Evolutionary conservation across 805 yeast species (phyloP).

Genomic region (Hanseniaspora clermontiae): DNA sequence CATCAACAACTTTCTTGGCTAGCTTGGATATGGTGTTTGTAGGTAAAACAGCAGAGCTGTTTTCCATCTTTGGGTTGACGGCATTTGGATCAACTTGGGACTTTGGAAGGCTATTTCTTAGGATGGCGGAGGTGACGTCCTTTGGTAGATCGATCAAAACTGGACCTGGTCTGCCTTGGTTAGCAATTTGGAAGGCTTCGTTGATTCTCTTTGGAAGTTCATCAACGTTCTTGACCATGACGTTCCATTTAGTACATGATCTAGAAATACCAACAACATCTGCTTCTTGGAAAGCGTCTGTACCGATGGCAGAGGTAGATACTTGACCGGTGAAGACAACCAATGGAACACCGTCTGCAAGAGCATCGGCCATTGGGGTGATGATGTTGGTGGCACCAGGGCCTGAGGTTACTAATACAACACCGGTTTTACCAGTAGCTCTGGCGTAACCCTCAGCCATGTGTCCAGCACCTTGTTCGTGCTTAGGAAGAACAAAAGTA

Average conservation of each 20-base stretch:
- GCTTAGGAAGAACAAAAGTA: constrained; percentile 84
- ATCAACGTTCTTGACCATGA: constrained; percentile 89
- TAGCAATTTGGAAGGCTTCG: constrained; percentile 96
- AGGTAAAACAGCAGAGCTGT: constrained; percentile 57
- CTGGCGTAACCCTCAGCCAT: constrained; percentile 99
- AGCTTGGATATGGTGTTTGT: constrained; percentile 52
- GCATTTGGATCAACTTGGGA: constrained; percentile 59
- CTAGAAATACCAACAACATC: constrained; percentile 94
- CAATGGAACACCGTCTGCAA: constrained; percentile 93
- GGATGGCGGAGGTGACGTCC: constrained; percentile 88
- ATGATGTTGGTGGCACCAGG: constrained; percentile 98
- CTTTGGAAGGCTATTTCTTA: constrained; percentile 75
- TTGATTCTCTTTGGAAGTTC: constrained; percentile 91
- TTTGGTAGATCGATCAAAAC: constrained; percentile 95
- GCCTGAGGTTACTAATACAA: constrained; percentile 95
- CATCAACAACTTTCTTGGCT: constrained; percentile 57
- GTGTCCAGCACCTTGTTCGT: constrained; percentile 99
- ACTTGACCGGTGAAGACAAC: constrained; percentile 97
- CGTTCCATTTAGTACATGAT: constrained; percentile 98
- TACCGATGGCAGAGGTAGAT: constrained; percentile 88
- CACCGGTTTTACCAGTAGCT: constrained; percentile 92
- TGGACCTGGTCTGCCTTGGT: constrained; percentile 95
- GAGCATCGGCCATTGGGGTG: constrained; percentile 97
- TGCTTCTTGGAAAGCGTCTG: constrained; percentile 99
- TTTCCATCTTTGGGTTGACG: constrained; percentile 50